Evolutionary conservation across 202 grass and related monocot species (phyloP), one percentile per base, ranked within the genome.

Genomic region (Cymbopogon flexuosus): DNA sequence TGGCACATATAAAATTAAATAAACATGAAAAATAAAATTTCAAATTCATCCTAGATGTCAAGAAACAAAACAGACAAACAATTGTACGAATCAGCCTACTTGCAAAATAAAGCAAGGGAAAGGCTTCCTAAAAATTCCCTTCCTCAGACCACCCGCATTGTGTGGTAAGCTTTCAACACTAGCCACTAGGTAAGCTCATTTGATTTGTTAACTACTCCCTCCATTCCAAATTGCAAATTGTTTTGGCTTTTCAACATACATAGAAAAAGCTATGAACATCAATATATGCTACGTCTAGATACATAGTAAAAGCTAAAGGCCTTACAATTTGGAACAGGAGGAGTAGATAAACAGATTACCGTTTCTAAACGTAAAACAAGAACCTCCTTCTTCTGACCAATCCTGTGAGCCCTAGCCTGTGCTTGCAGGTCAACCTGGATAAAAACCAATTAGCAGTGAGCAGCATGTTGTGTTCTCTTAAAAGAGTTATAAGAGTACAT

Each of bases 301-400:
- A 22, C 19, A 58, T 22, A 22, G 19, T 22, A 58, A 22, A 10
- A 58, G 19, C 3, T 58, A 58, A 58, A 58, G 6, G 18, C 8
- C 19, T 9, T 58, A 23, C 8, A 58, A 22, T 58, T 58, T 58
- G 19, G 19, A 58, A 58, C 19, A 6, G 19, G 22, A n/a, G 54
- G 19, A 58, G 8, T 23, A 70, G 35, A 72, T 69, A 82, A 71
- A 75, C 23, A 46, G 36, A 62, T 83, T 83, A 97, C 93, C 39
- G 93, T 99, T 80, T 99, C 96, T 81, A 99, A 89, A 68, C 96
- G 96, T 60, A 99, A 88, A 85, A 99, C 96, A 87, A 99, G 96
- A 69, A 99, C 96, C 85, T 99, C 96, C 87, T 91, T 96, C 83
- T 99, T 99, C 77, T 99, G 96, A 46, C 96, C 96, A 93, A 99